Conservation (phyloP, 2,329 filamentous ascomycete species). For the Curvularia spicifera region DNA sequence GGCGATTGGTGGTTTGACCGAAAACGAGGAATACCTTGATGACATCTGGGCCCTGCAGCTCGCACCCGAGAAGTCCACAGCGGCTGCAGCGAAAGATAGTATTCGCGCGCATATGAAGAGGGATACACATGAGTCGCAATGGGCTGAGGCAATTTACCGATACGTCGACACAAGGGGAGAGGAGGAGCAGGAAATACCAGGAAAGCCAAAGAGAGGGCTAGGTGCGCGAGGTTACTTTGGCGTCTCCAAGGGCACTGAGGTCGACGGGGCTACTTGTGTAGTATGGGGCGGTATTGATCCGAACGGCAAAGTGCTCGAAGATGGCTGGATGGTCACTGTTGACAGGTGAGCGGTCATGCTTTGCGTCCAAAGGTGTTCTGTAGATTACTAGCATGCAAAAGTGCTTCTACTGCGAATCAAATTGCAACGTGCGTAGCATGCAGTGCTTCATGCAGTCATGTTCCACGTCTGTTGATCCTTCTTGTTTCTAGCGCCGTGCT, state of each 20-base stretch:
- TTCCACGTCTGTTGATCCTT: neutral
- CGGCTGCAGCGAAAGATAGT: conserved; percentile 59
- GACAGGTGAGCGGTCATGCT: conserved; percentile 33
- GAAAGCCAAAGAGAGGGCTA: conserved; percentile 49
- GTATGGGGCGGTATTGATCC: conserved; percentile 61
- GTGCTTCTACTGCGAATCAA: conserved; percentile 4
- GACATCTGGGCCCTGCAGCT: conserved; percentile 64
- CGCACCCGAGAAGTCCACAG: conserved; percentile 54
- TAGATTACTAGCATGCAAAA: neutral
- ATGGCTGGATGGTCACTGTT: conserved; percentile 54
- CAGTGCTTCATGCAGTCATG: neutral
- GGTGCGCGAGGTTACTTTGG: conserved; percentile 52
- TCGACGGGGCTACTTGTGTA: conserved; percentile 57
- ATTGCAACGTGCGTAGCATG: conserved; percentile 5
- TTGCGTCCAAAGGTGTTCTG: neutral
- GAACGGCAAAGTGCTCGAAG: conserved; percentile 49
- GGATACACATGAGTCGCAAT: conserved; percentile 57
- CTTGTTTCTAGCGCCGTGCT: neutral
- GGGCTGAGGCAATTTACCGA: conserved; percentile 59
- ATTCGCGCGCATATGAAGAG: conserved; percentile 54
- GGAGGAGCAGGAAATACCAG: conserved; percentile 52
- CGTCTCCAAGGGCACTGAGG: conserved; percentile 50
- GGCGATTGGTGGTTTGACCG: conserved; percentile 56
- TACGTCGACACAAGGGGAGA: conserved; percentile 53
- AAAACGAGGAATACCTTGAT: conserved; percentile 36